phyloP scores from a whole-genome alignment of 1,284 basidiomycete species.

The Megacollybia platyphylla region DNA sequence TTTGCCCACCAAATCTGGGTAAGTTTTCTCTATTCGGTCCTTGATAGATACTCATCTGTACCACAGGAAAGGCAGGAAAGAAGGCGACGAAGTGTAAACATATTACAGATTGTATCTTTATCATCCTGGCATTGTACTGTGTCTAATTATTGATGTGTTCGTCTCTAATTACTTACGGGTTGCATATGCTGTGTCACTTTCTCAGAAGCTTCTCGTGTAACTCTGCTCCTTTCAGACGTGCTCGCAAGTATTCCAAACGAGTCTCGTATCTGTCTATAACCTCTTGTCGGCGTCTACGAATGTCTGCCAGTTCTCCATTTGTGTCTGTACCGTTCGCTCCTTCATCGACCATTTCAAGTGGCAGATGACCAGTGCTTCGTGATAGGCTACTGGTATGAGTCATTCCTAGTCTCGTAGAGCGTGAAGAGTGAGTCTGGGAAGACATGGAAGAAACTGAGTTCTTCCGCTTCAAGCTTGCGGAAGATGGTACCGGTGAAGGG shows the following conservation, averaged over 20 bases:
- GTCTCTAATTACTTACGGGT: background rate
- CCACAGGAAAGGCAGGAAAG: constrained; percentile 25
- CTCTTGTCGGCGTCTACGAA: constrained; percentile 46
- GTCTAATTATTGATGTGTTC: background rate
- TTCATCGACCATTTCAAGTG: constrained; percentile 13
- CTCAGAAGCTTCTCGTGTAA: constrained; percentile 55
- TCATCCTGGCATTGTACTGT: background rate
- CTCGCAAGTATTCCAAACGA: constrained; percentile 58
- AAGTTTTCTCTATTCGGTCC: constrained; percentile 2
- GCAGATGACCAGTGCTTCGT: constrained; percentile 19
- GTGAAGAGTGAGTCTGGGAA: constrained; percentile 13
- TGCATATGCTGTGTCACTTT: constrained; percentile 19
- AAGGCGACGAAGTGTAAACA: constrained; percentile 21
- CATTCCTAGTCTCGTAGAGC: constrained; percentile 7
- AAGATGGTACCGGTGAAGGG: constrained; percentile 1
- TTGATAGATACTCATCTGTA: constrained; percentile 4
- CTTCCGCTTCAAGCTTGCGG: constrained; percentile 22
- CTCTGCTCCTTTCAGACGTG: constrained; percentile 61
- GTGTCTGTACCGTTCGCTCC: constrained; percentile 18
- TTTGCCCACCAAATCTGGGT: constrained; percentile 29
- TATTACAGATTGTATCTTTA: background rate
- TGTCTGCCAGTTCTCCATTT: constrained; percentile 35
- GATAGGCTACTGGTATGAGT: background rate
- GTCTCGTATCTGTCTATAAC: constrained; percentile 56
- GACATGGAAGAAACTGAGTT: constrained; percentile 25